Conservation (phyloP, 805 yeast genomes). For the Sporopachydermia lactativora region DNA sequence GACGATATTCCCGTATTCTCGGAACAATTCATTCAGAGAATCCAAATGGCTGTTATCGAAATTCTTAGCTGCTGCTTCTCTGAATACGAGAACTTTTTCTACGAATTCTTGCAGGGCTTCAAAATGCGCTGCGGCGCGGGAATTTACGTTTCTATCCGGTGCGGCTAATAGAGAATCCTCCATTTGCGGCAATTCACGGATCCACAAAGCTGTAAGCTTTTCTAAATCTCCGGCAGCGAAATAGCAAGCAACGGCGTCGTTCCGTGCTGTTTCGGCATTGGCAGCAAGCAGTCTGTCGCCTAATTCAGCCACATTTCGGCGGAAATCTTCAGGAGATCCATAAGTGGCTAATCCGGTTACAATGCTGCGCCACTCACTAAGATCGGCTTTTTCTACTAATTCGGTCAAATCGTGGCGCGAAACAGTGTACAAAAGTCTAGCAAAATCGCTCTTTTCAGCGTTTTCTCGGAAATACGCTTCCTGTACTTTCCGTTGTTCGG, state of each 20-base stretch:
- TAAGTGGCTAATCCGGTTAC: slow-evolving; percentile 57
- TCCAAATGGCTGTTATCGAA: slow-evolving; percentile 26
- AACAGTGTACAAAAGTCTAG: slow-evolving; percentile 62
- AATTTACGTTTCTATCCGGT: slow-evolving; percentile 19
- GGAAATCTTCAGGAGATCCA: slow-evolving; percentile 30
- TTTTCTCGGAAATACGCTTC: slow-evolving; percentile 54
- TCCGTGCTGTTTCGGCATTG: slow-evolving; percentile 30
- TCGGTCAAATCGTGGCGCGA: slow-evolving; percentile 44
- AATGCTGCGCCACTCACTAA: slow-evolving; percentile 70
- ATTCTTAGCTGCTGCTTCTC: slow-evolving; percentile 27
- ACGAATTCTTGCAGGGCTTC: slow-evolving; percentile 70
- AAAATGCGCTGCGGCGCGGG: slow-evolving; percentile 75
- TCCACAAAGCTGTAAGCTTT: slow-evolving; percentile 73
- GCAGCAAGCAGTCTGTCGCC: slow-evolving; percentile 64
- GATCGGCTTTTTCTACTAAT: slow-evolving; percentile 63
- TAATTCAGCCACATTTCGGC: slow-evolving; percentile 40
- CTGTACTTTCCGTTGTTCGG: slow-evolving; percentile 46
- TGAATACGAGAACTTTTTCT: slow-evolving; percentile 69
- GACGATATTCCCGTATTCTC: slow-evolving; percentile 72
- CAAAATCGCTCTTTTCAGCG: slow-evolving; percentile 36
- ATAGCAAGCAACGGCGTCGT: slow-evolving; percentile 64
- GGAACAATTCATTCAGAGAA: slow-evolving; percentile 42
- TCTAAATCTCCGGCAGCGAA: slow-evolving; percentile 73
- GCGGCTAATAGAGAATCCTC: slow-evolving; percentile 25
- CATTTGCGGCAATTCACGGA: slow-evolving; percentile 45